Base-by-base conservation (phyloP, 257 asterid species). In the Solanum pinnatisectum region DNA sequence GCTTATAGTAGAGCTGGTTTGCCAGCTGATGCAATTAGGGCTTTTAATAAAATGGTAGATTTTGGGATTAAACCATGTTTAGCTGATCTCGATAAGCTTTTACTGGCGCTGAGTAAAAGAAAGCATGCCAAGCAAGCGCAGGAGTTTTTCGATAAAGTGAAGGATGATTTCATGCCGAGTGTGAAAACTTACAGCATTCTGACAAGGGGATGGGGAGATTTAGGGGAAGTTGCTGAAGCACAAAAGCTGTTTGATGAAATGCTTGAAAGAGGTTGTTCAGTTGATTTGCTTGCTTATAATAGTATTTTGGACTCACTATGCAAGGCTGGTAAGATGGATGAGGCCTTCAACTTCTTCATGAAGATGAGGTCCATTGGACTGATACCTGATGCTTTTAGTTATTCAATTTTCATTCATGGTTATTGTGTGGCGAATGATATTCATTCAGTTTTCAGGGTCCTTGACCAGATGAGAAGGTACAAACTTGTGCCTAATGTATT, bases 151-250 rank as follows among this genome's bases (percentile, higher is more conserved):
- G 94, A 96, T 59, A 91, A 83, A 63, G 91, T 94, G 33, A 94
- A 92, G 91, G 74, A 85, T 37, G 91, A 89, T 44, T 92, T 94
- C 86, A 67, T 86, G 18, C 93, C 94, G 2, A 92, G 84, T 44
- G 92, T 91, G 37, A 95, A 97, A 88, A 92, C 94, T 37, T 96
- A 95, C 85, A 97, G 97, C 92, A 97, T 97, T 90, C 74, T 97
- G 93, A 93, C 95, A n/a, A 90, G 88, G 83, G 98, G 99, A 1
- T 96, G 99, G 98, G 98, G 98, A 4, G 98, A 91, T 56, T 87
- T 89, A 33, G 96, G 98, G 0, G 96, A 95, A 32, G 42, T 89
- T 13, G 89, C 56, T 35, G 71, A 77, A 5, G 98, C 95, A 2
- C 94, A 91, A 37, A 93, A 91, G 74, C 84, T 97, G 89, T 97